Percentiles rank a stretch among this genome's conserved stretches.
Evolutionary conservation across 768 basidiomycete species (phyloP).

Genomic region (Lentinus brumalis): DNA sequence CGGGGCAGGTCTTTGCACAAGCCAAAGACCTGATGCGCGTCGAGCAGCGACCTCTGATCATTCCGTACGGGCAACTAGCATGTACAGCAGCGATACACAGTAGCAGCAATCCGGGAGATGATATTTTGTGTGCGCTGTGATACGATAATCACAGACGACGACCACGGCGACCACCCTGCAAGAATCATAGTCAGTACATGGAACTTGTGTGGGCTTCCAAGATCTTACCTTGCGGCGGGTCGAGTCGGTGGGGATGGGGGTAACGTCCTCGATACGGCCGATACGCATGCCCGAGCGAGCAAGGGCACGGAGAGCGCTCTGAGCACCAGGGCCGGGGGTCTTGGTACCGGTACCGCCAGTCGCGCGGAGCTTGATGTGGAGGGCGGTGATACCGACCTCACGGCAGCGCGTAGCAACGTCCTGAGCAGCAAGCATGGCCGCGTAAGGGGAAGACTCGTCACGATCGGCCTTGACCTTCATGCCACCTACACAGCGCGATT

Average conservation of each 20-base stretch:
- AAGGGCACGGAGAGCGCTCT: conserved; percentile 96
- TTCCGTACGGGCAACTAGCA: conserved; percentile 33
- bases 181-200: conserved; percentile 2
- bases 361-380: conserved; percentile 98
- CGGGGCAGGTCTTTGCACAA: conserved; percentile 64
- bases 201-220: not conserved
- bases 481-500: conserved; percentile 57
- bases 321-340: conserved; percentile 98
- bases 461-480: conserved; percentile 99
- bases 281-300: conserved; percentile 99
- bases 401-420: conserved; percentile 96
- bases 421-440: conserved; percentile 98
- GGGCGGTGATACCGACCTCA: conserved; percentile 97
- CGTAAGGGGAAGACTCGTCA: conserved; percentile 97
- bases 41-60: conserved; percentile 77
- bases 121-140: conserved; percentile 29
- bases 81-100: conserved; percentile 37
- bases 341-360: conserved; percentile 99
- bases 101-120: conserved; percentile 20
- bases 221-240: conserved; percentile 88
- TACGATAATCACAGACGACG: conserved; percentile 73
- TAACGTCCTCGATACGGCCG: conserved; percentile 98
- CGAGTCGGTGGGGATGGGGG: conserved; percentile 95
- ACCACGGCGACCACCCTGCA: conserved; percentile 97
- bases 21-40: conserved; percentile 73